Base-by-base conservation (phyloP, 2,329 filamentous ascomycete species). In the Rosellinia necatrix region DNA sequence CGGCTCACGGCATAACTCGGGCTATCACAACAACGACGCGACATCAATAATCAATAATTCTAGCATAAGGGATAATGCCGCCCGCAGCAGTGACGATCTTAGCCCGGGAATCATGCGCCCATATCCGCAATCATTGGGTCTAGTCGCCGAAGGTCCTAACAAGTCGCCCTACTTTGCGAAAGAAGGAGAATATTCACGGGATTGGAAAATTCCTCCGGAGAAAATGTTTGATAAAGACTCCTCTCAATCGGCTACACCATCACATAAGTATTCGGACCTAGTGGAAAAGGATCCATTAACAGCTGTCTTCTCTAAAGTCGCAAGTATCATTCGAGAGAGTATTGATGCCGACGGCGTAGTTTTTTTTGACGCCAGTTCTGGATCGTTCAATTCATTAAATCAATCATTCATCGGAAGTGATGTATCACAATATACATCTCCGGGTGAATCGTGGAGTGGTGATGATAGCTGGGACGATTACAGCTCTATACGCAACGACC, bases 301-400 rank as follows among this genome's bases (percentile, higher is more conserved):
- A 0, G 30, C 44, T 6, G 56, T 59, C 29, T 78, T 80, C 50
- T 73, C 72, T 2, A 75, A 71, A 8, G 78, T 77, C 5, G 72
- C 76, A 5, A 74, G 73, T 35, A 68, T 79, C 10, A 68, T 80
- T 12, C 67, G 75, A 7, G 70, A 78, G 41, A 75, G 75, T 1
- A 67, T 79, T 3, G 72, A 75, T 29, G 72, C 74, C 0, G 74
- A 79, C 27, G 78, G 78, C 0, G 66, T 68, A 3, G 40, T 72
- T 1, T 74, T 73, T 46, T 56, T 74, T 0, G 71, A 74, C 52
- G 73, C 71, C 2, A 56, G 42, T 8, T 40, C 59, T 15, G 53
- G 52, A 3, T 56, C 59, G 2, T 68, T 63, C 41, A 54, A 51
- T 15, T 56, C 53, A 6, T 42, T 47, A 2, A 34, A 30, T 10